Evolutionary conservation across 805 yeast genomes (phyloP), one percentile per base, ranked within the genome.

Genomic region (Zygotorulaspora florentina): DNA sequence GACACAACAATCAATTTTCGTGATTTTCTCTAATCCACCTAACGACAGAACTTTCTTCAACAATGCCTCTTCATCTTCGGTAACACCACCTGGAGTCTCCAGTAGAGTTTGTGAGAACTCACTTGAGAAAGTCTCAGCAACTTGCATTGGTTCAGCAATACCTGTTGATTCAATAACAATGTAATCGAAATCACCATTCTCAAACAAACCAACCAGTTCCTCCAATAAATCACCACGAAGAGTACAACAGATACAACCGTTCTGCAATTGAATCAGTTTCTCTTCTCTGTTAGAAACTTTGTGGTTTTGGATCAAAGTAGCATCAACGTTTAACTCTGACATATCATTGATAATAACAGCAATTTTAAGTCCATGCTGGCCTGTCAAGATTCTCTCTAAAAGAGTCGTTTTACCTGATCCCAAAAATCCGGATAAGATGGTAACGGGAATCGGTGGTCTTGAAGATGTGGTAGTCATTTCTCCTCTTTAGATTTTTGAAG

Each of bases 231-330:
- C 77, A 7, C 75, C 76, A 41, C 77, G 61, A 35, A 73, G 62
- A 1, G 77, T 73, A 50, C 77, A 73, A 46, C 77, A 73, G 26
- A 73, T 73, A 48, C 77, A 73, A 5, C 77, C 77, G 47, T 73
- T 73, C 49, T 73, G 76, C 17, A 73, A 54, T 47, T 73, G 75
- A 29, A 73, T 66, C 37, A 73, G 51, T 46, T 72, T 71, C 48
- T 73, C 77, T 45, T 73, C 66, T 41, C 63, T 70, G 42, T 68
- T 62, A 17, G 68, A 64, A 18, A 71, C 69, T 34, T 63, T 68
- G 54, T 73, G 75, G 39, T 66, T 55, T 39, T 63, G 58, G 25
- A 73, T 62, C 23, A 73, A 55, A 2, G 67, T 58, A 2, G 76
- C 76, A 53, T 73, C 77, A 18, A 74, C 68, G 51, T 73, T 73